Conservation (phyloP, 345 rosid species). For the Pelargonium nanum region DNA sequence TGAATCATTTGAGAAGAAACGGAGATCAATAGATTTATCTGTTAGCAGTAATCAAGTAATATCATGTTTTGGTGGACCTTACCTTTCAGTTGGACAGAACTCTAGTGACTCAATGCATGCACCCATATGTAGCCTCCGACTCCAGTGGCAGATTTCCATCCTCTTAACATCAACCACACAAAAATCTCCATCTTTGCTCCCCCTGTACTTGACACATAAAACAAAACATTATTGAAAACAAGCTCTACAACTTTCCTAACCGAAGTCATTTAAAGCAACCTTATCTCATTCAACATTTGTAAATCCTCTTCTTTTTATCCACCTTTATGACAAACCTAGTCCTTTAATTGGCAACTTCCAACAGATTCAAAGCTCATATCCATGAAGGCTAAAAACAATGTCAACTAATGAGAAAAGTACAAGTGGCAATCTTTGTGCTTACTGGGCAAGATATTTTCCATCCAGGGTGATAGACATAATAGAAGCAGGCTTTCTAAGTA, state of each 20-base stretch:
- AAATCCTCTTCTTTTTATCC: no score
- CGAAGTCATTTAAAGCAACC: no score
- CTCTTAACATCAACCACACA: constrained; percentile 75
- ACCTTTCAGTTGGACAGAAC: constrained; percentile 85
- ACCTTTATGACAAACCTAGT: no score
- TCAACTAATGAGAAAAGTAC: not conserved
- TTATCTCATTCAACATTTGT: not conserved
- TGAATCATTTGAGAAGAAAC: no score
- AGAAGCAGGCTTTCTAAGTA: constrained; percentile 68
- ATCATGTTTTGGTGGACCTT: constrained; percentile 7
- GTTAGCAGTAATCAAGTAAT: not conserved
- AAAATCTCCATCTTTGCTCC: constrained; percentile 86
- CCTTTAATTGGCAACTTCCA: no score
- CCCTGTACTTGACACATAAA: constrained; percentile 29
- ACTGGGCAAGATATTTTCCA: constrained; percentile 92
- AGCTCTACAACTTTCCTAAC: no score
- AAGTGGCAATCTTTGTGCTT: constrained; percentile 18
- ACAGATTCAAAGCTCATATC: no score
- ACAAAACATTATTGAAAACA: not conserved
- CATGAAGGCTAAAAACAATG: not conserved
- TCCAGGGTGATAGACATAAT: constrained; percentile 78
- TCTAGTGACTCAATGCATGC: constrained; percentile 54
- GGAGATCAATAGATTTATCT: no score
- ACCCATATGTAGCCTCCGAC: constrained; percentile 83
- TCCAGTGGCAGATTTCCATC: constrained; percentile 82